Conservation (phyloP, 1,284 basidiomycete species). For the Jaminaea rosea region DNA sequence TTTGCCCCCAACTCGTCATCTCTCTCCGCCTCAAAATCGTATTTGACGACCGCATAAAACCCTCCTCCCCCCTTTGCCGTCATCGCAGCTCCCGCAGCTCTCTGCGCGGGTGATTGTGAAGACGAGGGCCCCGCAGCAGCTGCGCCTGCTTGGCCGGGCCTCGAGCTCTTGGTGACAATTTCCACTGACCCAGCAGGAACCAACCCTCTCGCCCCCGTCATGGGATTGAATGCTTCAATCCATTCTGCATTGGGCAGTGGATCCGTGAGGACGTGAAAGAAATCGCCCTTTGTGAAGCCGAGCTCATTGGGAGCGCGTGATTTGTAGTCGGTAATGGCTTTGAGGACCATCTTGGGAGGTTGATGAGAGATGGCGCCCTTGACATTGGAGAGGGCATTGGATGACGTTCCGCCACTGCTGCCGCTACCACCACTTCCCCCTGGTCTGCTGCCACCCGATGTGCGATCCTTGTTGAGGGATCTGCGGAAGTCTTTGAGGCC, state of each 20-base stretch:
- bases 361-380: slow-evolving; percentile 30
- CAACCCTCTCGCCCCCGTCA: slow-evolving; percentile 79
- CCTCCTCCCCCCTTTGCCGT: slow-evolving; percentile 39
- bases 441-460: slow-evolving; percentile 18
- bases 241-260: slow-evolving; percentile 46
- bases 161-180: slow-evolving; percentile 35
- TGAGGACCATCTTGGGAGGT: slow-evolving; percentile 91
- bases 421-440: neutral
- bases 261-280: slow-evolving; percentile 81
- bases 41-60: slow-evolving; percentile 81
- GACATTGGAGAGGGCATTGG: slow-evolving; percentile 16
- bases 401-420: neutral
- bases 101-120: slow-evolving; percentile 1
- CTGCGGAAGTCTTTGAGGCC: slow-evolving; percentile 40
- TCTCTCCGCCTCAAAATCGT: slow-evolving; percentile 88
- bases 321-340: slow-evolving; percentile 64
- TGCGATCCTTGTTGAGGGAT: slow-evolving; percentile 37
- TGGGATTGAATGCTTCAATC: slow-evolving; percentile 59
- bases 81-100: slow-evolving; percentile 21
- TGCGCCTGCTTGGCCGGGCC: slow-evolving; percentile 16
- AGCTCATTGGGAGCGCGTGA: slow-evolving; percentile 75
- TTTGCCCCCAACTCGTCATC: slow-evolving; percentile 92
- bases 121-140: neutral
- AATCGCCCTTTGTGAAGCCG: slow-evolving; percentile 86
- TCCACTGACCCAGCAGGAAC: slow-evolving; percentile 80